Evolutionary conservation across 805 yeast genomes (phyloP), one percentile per base, ranked within the genome.

Genomic region (Naumovozyma castellii): DNA sequence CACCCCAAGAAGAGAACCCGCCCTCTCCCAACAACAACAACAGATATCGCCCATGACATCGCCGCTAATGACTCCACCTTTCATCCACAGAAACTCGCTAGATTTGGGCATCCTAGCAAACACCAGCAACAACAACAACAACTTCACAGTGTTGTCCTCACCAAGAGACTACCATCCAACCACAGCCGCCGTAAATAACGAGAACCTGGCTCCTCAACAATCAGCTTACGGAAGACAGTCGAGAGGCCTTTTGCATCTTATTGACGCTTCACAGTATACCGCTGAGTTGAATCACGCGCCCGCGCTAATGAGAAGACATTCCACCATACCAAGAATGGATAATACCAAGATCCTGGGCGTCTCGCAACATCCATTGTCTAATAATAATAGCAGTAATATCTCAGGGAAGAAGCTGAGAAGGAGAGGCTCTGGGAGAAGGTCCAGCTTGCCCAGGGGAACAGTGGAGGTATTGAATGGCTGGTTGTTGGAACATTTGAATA

Each of bases 381-480:
- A n/a, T n/a, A n/a, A n/a, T n/a, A n/a, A n/a, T n/a, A n/a, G n/a
- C n/a, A n/a, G n/a, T n/a, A n/a, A n/a, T n/a, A n/a, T n/a, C n/a
- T n/a, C n/a, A 8, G 28, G 12, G 28, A 29, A 12, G 32, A 29
- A 29, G 5, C 8, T 8, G 8, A 29, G 32, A 29, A 30, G 20
- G 12, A 29, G 29, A 22, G 29, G 19, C 8, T 27, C 50, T n/a
- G 50, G 48, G 31, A 71, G 77, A 32, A 70, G 94, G 47, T 80
- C 84, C 34, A 84, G 84, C 58, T 65, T 84, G 45, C 94, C 95
- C 17, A 76, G 82, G 50, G 83, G 76, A 43, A 84, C 86, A 2
- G 84, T 90, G 3, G 75, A 75, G 44, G 76, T 80, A 10, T 65
- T 84, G 48, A 73, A 84, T 43, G 68, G 70, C 39, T 84, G 95